phyloP scores from a whole-genome alignment of 176 grass and related monocot species.

The Otatea glauca region DNA sequence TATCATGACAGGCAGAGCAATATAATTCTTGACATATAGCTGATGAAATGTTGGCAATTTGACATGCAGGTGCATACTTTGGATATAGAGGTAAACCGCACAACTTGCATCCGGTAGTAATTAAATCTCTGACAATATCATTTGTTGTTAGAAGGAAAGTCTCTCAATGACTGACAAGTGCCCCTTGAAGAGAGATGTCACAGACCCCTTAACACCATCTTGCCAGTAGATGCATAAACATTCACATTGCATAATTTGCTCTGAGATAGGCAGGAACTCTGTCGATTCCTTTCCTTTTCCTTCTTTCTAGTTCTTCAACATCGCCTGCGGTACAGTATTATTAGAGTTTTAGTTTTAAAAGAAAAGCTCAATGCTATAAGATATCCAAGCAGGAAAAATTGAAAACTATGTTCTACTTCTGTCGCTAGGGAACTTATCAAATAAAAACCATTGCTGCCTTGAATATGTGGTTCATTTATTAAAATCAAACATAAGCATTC shows the following conservation, averaged over 20 bases:
- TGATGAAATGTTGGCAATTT: not conserved
- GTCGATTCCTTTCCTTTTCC: constrained; percentile 28
- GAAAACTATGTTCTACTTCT: not conserved
- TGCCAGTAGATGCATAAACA: constrained; percentile 48
- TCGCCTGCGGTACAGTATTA: constrained; percentile 33
- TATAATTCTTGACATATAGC: constrained; percentile 19
- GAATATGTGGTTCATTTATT: not conserved
- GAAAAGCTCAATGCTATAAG: not conserved
- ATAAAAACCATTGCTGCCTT: constrained; percentile 13
- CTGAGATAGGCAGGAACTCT: constrained; percentile 25
- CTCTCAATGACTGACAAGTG: constrained; percentile 41
- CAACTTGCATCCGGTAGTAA: constrained; percentile 64
- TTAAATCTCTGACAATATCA: constrained; percentile 51
- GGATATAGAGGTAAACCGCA: constrained; percentile 53
- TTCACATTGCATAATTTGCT: constrained; percentile 36
- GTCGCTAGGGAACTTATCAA: not conserved
- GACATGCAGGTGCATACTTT: constrained; percentile 47
- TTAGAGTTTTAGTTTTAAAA: constrained; percentile 21
- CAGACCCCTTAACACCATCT: constrained; percentile 43
- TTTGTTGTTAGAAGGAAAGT: constrained; percentile 40
- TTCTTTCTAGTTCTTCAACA: constrained; percentile 60
- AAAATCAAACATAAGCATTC: not conserved
- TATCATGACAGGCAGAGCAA: not conserved
- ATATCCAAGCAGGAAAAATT: not conserved
- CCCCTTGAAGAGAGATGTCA: constrained; percentile 8